Base-by-base conservation (phyloP, 2,329 filamentous ascomycete genomes). In the Colletotrichum lupini region DNA sequence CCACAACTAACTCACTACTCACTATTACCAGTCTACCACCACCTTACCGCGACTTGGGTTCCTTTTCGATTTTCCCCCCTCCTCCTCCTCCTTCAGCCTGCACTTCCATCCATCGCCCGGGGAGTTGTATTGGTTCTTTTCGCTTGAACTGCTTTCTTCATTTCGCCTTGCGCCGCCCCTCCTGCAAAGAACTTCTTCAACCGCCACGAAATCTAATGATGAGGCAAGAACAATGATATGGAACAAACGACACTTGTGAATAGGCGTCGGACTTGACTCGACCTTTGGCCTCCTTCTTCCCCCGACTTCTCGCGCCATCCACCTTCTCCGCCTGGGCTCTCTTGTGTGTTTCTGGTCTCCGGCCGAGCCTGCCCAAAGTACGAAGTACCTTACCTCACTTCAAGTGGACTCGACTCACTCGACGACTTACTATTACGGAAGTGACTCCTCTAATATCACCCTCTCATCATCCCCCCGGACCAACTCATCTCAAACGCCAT, bases 231-330 rank as follows among this genome's bases (percentile, higher is more conserved):
- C 60, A 52, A 63, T 68, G 67, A 32, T 24, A 71, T 70, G 71
- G 67, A 28, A 55, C 46, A 37, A 49, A 24, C 30, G 42, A 22
- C 56, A 49, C 37, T 57, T 65, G 49, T 73, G 67, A 73, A 30
- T 35, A 42, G 57, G 61, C 49, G 67, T 71, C 71, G 56, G 61
- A 57, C 59, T 66, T 49, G 71, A 73, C 67, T 73, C 67, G 67
- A 58, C 42, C n/a, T 69, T 49, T 59, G 66, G 53, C 60, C 53
- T 63, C 55, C 22, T 71, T 61, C 56, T 22, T 8, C 42, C 24
- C n/a, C 55, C 53, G 42, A 19, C 49, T 67, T 70, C 46, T 56
- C 37, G 60, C 60, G 58, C 49, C 59, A 57, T 26, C 59, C 30
- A 56, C 16, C 22, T 24, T 24, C 4, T 61, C 42, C 37, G 42